A percentile compares a stretch with the other conserved stretches of the same genome.
phyloP scores from a whole-genome alignment of 305 asterid genomes.

The Fraxinus albicans region DNA sequence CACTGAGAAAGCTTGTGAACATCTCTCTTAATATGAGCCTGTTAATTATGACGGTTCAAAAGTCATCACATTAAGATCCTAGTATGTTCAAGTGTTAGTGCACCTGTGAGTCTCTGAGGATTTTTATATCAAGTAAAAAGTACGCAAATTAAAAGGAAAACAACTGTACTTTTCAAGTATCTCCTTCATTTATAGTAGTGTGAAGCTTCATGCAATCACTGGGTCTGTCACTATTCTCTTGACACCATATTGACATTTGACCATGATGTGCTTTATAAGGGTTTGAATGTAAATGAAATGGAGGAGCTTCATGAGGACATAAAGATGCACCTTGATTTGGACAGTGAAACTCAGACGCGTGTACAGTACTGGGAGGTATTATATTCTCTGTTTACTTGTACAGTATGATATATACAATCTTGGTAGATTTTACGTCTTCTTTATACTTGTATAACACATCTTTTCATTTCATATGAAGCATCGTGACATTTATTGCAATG shows the following conservation, averaged over 20 bases:
- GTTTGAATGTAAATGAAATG: slow-evolving; percentile 77
- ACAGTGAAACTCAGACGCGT: slow-evolving; percentile 71
- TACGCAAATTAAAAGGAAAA: not conserved
- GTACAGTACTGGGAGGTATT: slow-evolving; percentile 1
- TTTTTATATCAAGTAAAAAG: not conserved
- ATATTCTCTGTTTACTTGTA: not conserved
- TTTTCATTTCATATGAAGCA: not conserved
- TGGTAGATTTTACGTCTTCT: slow-evolving; percentile 7
- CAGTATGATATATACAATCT: not conserved
- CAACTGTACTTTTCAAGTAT: not conserved
- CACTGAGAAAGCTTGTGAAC: not conserved
- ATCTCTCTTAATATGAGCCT: not conserved
- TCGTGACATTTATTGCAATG: not conserved
- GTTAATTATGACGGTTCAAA: not conserved
- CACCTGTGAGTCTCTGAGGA: not conserved
- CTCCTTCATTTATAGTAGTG: not conserved
- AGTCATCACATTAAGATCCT: not conserved
- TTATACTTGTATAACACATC: slow-evolving; percentile 13
- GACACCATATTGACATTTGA: slow-evolving; percentile 27
- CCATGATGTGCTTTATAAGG: slow-evolving; percentile 37
- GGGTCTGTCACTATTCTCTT: not conserved
- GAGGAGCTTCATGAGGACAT: slow-evolving; percentile 89
- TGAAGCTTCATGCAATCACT: not conserved
- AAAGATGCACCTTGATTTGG: slow-evolving; percentile 83
- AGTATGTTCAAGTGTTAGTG: not conserved